Conservation (phyloP, 2,329 filamentous ascomycete species). For the Stenocarpella maydis region DNA sequence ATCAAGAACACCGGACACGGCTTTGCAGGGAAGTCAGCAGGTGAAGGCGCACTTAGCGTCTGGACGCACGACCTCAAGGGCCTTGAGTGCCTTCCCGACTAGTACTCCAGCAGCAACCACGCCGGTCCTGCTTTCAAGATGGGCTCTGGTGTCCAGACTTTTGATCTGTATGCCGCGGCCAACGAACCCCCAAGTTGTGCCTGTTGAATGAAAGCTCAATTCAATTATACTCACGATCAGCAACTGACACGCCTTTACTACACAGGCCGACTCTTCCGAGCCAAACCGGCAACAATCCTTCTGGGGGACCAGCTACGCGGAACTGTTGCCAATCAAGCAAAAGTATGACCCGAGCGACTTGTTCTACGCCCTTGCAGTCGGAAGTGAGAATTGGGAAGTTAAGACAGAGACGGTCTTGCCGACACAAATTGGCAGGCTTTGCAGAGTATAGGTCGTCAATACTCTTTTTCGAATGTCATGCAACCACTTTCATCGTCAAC, state of each 20-base stretch:
- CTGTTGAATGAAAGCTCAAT: neutral
- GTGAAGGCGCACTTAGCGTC: constrained; percentile 48
- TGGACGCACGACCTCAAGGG: constrained; percentile 48
- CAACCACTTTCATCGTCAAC: neutral
- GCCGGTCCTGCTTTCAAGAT: constrained; percentile 61
- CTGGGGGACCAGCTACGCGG: constrained; percentile 44
- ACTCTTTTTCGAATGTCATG: neutral
- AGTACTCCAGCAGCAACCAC: constrained; percentile 44
- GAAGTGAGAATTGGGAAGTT: constrained; percentile 39
- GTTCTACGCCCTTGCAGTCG: constrained; percentile 41
- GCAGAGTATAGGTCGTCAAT: neutral
- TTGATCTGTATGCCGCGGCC: constrained; percentile 59
- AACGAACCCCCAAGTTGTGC: too few species aligned
- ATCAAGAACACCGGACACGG: constrained; percentile 62
- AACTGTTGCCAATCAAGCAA: constrained; percentile 44
- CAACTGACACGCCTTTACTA: constrained; percentile 36
- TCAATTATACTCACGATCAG: too few species aligned
- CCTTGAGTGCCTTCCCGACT: constrained; percentile 43
- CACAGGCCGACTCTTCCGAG: constrained; percentile 48
- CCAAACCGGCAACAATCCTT: constrained; percentile 46
- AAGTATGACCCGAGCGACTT: constrained; percentile 45
- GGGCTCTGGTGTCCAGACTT: constrained; percentile 61
- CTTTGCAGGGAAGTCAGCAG: constrained; percentile 49
- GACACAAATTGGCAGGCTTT: constrained; percentile 29
- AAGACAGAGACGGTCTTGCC: constrained; percentile 21